These are phyloP conservation scores for Corymbia citriodora DNA, from an alignment of 441 rosid species.

Conservation along the genomic window DNA sequence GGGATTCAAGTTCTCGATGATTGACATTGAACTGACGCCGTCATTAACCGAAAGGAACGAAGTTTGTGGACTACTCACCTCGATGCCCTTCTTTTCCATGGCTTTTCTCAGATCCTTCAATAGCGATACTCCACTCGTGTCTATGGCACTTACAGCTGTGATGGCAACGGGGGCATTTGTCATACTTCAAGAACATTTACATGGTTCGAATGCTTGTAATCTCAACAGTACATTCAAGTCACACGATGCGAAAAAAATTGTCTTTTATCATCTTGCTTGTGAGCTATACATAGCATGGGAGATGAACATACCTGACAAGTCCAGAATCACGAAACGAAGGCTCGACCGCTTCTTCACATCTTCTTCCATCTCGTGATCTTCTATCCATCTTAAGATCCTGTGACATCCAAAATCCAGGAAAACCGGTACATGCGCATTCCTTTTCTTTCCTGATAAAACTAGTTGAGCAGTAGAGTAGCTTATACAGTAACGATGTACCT, in stretches of 20 bases:
- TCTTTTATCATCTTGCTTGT: neutral
- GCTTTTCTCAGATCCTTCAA: slow-evolving; percentile 59
- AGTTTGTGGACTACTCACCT: slow-evolving; percentile 34
- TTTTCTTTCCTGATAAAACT: neutral
- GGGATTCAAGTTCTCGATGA: neutral
- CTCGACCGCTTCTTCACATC: slow-evolving; percentile 38
- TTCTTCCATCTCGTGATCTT: slow-evolving; percentile 58
- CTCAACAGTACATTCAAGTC: neutral
- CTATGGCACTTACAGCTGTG: slow-evolving; percentile 75
- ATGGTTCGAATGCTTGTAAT: neutral
- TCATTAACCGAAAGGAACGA: neutral
- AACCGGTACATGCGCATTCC: neutral
- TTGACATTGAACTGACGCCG: neutral
- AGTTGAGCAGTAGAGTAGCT: neutral
- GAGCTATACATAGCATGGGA: neutral
- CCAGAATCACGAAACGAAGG: slow-evolving; percentile 53
- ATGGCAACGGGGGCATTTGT: neutral
- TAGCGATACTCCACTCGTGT: slow-evolving; percentile 79
- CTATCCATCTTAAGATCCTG: slow-evolving; percentile 84
- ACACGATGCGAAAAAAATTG: neutral
- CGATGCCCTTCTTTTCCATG: slow-evolving; percentile 40
- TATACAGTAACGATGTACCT: slow-evolving; percentile 30
- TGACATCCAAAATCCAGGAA: neutral
- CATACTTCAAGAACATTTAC: neutral
- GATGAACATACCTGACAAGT: slow-evolving; percentile 59